phyloP scores from a whole-genome alignment of 2,329 filamentous ascomycete genomes.

The Chrysoporthe puriensis region DNA sequence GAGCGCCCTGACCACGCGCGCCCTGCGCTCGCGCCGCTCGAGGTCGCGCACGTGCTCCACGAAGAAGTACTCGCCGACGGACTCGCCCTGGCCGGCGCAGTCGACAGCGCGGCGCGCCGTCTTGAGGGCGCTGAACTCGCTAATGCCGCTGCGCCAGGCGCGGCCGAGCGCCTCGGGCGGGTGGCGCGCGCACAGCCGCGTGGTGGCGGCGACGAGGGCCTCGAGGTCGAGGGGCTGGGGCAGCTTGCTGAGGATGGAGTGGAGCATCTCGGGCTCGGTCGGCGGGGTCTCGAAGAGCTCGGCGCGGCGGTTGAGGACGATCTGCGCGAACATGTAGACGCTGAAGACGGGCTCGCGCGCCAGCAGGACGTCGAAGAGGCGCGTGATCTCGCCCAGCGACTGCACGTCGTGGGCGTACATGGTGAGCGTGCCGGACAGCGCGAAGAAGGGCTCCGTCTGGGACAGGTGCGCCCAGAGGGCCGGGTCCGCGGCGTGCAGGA shows the following conservation, averaged over 20 bases:
- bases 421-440: conserved; percentile 88
- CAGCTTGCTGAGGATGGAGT: conserved; percentile 84
- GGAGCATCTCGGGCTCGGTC: conserved; percentile 90
- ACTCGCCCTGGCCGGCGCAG: conserved; percentile 59
- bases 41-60: conserved; percentile 73
- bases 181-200: conserved; percentile 63
- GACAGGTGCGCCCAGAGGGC: conserved; percentile 75
- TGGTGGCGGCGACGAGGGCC: conserved; percentile 68
- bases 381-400: conserved; percentile 83
- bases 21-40: conserved; percentile 62
- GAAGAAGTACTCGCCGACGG: conserved; percentile 71
- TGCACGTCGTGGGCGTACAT: conserved; percentile 97
- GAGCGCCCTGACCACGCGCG: conserved; percentile 54
- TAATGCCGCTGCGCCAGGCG: conserved; percentile 68
- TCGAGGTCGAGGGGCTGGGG: conserved; percentile 83
- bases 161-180: conserved; percentile 74
- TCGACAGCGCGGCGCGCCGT: conserved; percentile 65
- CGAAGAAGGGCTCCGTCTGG: conserved; percentile 84
- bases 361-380: conserved; percentile 90
- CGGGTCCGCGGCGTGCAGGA: conserved; percentile 74
- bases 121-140: conserved; percentile 79
- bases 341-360: conserved; percentile 85
- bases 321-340: conserved; percentile 89
- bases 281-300: conserved; percentile 84
- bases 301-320: conserved; percentile 76